These are phyloP conservation scores for Danielia oregonensis DNA, from an alignment of 805 yeast genomes.

Conservation along the genomic window DNA sequence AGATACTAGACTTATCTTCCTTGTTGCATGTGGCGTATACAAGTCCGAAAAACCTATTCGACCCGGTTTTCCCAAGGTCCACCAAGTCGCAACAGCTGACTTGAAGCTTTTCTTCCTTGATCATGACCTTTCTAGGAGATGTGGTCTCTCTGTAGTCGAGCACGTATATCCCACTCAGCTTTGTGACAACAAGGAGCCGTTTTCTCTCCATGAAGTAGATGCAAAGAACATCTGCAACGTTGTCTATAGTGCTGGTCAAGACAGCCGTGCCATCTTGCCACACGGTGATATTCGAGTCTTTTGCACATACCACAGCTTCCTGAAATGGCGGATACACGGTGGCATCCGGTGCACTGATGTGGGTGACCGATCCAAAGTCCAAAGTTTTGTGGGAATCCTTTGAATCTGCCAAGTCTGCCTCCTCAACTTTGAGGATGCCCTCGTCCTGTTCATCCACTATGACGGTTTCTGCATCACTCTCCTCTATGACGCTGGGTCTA, in stretches of 20 bases:
- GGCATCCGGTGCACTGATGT: neutral
- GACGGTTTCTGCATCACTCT: constrained; percentile 16
- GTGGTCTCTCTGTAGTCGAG: neutral
- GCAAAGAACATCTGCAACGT: neutral
- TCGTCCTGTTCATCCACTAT: constrained; percentile 11
- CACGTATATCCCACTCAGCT: neutral
- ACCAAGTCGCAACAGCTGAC: neutral
- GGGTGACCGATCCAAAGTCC: neutral
- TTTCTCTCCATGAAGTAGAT: constrained; percentile 1
- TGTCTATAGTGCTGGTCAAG: neutral
- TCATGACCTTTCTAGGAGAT: neutral
- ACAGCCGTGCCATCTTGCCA: neutral
- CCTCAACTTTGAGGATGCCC: constrained; percentile 1
- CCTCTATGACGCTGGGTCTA: constrained; percentile 2
- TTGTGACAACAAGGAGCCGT: neutral
- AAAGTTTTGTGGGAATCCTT: neutral
- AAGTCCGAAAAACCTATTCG: neutral
- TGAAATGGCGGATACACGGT: neutral
- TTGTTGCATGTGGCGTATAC: neutral
- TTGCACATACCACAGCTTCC: neutral
- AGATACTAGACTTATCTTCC: neutral
- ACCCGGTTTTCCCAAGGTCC: neutral
- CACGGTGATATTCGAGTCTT: neutral
- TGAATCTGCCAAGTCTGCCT: neutral
- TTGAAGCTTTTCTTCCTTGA: neutral